phyloP scores from a whole-genome alignment of 345 rosid species.

The Rhizophora mangle region DNA sequence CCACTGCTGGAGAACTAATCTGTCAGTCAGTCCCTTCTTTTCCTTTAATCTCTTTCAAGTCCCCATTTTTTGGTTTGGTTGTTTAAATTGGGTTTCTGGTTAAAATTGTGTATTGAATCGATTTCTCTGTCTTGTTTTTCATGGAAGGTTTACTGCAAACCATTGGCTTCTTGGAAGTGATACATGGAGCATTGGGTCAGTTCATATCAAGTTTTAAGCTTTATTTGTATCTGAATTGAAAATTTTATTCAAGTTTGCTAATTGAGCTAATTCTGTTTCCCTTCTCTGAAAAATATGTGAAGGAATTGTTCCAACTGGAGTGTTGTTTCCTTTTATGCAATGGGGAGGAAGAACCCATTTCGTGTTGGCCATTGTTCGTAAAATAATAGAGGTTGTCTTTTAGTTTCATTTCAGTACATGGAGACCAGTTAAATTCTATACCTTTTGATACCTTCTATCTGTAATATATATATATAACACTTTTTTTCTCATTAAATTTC shows the following conservation, averaged over 20 bases:
- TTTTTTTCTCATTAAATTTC: neutral
- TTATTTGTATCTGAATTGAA: neutral
- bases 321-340: slow-evolving; percentile 72
- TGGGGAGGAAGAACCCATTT: slow-evolving; percentile 82
- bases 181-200: slow-evolving; percentile 80
- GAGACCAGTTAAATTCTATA: too few relatives aligned
- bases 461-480: too few relatives aligned
- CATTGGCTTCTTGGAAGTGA: slow-evolving; percentile 60
- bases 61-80: too few relatives aligned
- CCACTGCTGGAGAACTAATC: slow-evolving; percentile 63
- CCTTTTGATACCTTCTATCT: too few relatives aligned
- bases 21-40: slow-evolving; percentile 33
- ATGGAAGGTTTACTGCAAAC: slow-evolving; percentile 55
- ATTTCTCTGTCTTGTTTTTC: neutral
- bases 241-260: neutral
- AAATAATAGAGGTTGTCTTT: slow-evolving; percentile 47
- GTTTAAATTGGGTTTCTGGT: neutral
- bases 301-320: slow-evolving; percentile 89
- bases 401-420: neutral
- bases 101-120: neutral
- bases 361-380: slow-evolving; percentile 49
- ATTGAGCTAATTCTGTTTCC: slow-evolving; percentile 12
- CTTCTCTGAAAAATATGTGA: slow-evolving; percentile 1
- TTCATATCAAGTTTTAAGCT: neutral
- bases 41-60: neutral